Base-by-base conservation (phyloP, 257 asterid genomes). In the Nicotiana noctiflora region DNA sequence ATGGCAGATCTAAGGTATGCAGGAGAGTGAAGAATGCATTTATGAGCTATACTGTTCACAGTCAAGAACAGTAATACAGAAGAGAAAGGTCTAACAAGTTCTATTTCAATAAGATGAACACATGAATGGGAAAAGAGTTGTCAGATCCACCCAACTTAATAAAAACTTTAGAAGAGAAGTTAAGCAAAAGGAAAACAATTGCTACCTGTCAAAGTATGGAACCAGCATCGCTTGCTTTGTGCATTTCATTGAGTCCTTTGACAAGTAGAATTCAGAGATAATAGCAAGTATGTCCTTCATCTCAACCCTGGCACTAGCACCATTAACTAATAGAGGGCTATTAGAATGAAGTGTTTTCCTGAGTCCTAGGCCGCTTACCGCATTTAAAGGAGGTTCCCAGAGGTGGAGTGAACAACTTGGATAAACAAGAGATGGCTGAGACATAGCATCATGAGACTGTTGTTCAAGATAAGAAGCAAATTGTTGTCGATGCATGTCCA, bases 131-230 rank as follows among this genome's bases (percentile, higher is more conserved):
- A 4, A 23, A 46, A 14, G 23, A 23, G 8, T 72, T 23, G 60
- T 14, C 60, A 21, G 55, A 61, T 23, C 75, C 44, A 80, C n/a
- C 25, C 78, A 46, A 49, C 78, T 18, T 55, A 18, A 56, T 56
- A 14, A 49, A 49, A 74, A 74, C 23, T 6, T 74, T 1, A 49
- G 78, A 8, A 29, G 44, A 32, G 34, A 61, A 40, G 29, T 34
- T 14, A 37, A 78, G 25, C 56, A 60, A n/a, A 53, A 32, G 17
- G 32, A n/a, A 46, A 79, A 64, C 51, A 5, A 51, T 12, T 12
- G 51, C 75, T 88, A 94, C 99, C 99, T 89, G 86, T 92, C 97
- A 40, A 96, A 96, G 87, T 85, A 93, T 13, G 99, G 99, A 82
- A 96, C 98, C 83, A 96, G 81, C 95, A 93, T 78, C 17, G 97